Base-by-base conservation (phyloP, 768 basidiomycete genomes). In the Boletus sp. region DNA sequence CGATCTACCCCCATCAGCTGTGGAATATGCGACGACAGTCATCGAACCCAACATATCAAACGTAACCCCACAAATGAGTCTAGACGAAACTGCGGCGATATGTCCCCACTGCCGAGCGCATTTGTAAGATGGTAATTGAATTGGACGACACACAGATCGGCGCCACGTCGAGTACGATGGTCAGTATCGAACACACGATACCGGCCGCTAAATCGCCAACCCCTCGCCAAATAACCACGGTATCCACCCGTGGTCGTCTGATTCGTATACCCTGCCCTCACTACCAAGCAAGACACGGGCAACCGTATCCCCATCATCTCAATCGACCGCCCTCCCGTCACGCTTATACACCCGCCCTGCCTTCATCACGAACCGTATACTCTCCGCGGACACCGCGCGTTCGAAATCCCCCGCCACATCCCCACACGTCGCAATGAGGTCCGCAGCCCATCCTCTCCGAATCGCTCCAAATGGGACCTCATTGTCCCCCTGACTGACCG, bases 351-450 rank as follows among this genome's bases (percentile, higher is more conserved):
- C 71, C 53, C 63, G 71, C 12, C 83, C 85, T 1, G 72, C 78
- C 61, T 85, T 86, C 83, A 85, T 83, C 41, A 85, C 83, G 63
- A 84, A 83, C 32, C 64, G 64, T 17, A 86, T 77, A 30, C 72
- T 73, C 32, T 73, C 71, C 50, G 82, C 70, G 52, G 80, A 77
- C 33, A 79, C 75, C 39, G 82, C 80, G 28, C 73, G 68, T 47
- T 68, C 69, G 52, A 80, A 80, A 59, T 81, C 74, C 32, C 56
- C 56, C 55, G 64, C 72, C 15, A 77, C 56, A 56, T 78, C 73
- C 14, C 75, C 75, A 32, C 53, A 59, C 2, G 72, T 74, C 29
- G 73, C 78, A 52, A 79, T 71, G 47, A 78, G 69, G 57, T 79
- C 80, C 42, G 81, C 85, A 5, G 81, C 81, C 72, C 83, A 88